These are phyloP conservation scores for Boletus pseudo-olivaceus DNA, from an alignment of 768 basidiomycete species.

Conservation along the genomic window DNA sequence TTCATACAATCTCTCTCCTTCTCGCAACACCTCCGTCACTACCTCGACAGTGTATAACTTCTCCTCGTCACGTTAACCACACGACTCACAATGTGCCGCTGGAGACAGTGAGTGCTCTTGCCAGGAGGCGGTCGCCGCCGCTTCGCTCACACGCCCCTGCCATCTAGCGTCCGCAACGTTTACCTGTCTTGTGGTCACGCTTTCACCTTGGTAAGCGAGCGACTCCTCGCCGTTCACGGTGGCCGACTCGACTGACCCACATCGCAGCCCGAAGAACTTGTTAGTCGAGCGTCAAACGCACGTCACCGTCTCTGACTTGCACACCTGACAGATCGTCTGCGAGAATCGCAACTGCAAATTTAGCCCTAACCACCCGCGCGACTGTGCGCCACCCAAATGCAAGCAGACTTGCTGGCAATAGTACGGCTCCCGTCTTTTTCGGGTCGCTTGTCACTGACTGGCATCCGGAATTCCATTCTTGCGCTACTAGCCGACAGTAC, in stretches of 20 bases:
- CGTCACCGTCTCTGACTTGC: conserved; percentile 7
- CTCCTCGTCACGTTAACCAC: not conserved
- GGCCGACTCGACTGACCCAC: conserved; percentile 3
- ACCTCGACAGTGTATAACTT: conserved; percentile 1
- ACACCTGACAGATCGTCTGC: conserved; percentile 43
- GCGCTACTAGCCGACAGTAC: conserved; percentile 36
- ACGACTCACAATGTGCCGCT: conserved; percentile 44
- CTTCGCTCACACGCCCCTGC: not conserved
- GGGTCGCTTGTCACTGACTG: conserved; percentile 10
- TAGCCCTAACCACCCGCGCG: conserved; percentile 47
- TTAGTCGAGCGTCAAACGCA: conserved; percentile 8
- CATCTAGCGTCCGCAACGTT: conserved; percentile 41
- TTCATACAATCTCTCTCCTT: conserved; percentile 7
- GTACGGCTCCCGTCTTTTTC: conserved; percentile 28
- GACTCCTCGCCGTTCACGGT: not conserved
- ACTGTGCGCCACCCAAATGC: conserved; percentile 43
- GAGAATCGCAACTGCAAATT: conserved; percentile 47
- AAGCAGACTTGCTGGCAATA: conserved; percentile 47
- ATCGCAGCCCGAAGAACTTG: conserved; percentile 38
- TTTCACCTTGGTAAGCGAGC: conserved; percentile 38
- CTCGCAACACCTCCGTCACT: conserved; percentile 1
- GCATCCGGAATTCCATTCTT: not conserved
- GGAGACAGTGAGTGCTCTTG: conserved; percentile 45
- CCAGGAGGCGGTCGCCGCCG: not conserved
- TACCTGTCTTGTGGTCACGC: conserved; percentile 49